Percentiles rank a stretch among this genome's conserved stretches.
These are phyloP conservation scores for Teunomyces panamensis DNA, from an alignment of 805 yeast species.

Conservation along the genomic window DNA sequence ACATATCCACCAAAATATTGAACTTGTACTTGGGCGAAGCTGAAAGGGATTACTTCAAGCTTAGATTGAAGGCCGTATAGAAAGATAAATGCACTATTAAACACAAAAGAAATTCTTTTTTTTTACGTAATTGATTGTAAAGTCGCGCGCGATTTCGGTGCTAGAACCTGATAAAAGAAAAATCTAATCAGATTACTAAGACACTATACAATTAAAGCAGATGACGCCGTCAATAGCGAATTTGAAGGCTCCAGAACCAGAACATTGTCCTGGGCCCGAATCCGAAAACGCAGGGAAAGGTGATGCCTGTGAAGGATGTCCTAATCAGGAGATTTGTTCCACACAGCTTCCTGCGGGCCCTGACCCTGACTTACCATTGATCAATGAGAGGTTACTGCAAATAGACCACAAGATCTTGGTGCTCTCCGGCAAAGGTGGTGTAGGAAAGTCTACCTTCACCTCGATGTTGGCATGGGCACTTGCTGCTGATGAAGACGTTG, in stretches of 20 bases:
- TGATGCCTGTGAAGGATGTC: slow-evolving; percentile 93
- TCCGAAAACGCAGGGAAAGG: slow-evolving; percentile 90
- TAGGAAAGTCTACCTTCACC: slow-evolving; percentile 95
- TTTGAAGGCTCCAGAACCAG: slow-evolving; percentile 76
- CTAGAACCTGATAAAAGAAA: too few species aligned
- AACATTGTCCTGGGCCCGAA: slow-evolving; percentile 98
- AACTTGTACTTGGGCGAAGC: slow-evolving; percentile 18
- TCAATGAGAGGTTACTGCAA: slow-evolving; percentile 61
- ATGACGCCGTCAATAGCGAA: slow-evolving; percentile 9
- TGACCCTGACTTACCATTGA: slow-evolving; percentile 84
- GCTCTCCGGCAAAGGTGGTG: slow-evolving; percentile 89
- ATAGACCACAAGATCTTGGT: slow-evolving; percentile 78
- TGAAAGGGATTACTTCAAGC: slow-evolving; percentile 17
- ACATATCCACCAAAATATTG: slow-evolving; percentile 10
- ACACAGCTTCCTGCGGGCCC: slow-evolving; percentile 85
- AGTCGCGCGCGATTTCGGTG: too few species aligned
- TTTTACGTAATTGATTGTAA: background rate
- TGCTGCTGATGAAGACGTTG: slow-evolving; percentile 72
- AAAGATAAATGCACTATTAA: background rate
- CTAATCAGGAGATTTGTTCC: slow-evolving; percentile 87
- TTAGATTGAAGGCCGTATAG: slow-evolving; percentile 7
- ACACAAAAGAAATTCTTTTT: too few species aligned
- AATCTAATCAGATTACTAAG: too few species aligned
- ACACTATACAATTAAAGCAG: background rate
- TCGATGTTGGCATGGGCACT: slow-evolving; percentile 96